A percentile compares a stretch with the other conserved stretches of the same genome.
phyloP scores from a whole-genome alignment of 1,139 yeast species.

The Geotrichum australiense region DNA sequence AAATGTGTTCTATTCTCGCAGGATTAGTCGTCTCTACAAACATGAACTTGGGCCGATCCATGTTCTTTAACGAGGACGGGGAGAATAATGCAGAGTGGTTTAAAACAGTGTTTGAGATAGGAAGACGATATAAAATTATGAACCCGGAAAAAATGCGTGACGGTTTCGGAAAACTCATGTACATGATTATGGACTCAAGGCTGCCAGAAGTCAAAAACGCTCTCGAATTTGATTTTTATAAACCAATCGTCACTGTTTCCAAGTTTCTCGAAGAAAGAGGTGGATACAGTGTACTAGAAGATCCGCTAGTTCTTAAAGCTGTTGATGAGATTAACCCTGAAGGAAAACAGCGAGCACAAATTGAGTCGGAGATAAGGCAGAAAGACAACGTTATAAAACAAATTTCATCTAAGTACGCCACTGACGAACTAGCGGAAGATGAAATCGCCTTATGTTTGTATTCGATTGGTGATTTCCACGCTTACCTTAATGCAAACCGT shows the following conservation, averaged over 20 bases:
- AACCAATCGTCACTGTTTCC: conserved; percentile 58
- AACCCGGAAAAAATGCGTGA: conserved; percentile 72
- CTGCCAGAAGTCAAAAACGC: conserved; percentile 58
- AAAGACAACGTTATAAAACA: conserved; percentile 59
- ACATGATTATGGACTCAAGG: conserved; percentile 75
- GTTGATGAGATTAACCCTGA: conserved; percentile 57
- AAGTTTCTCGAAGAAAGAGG: conserved; percentile 36
- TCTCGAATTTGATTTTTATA: conserved; percentile 64
- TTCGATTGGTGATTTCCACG: conserved; percentile 68
- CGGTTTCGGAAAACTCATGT: conserved; percentile 65
- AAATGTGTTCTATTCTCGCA: conserved; percentile 65
- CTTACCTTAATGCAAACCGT: conserved; percentile 61
- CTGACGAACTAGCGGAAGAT: conserved; percentile 32
- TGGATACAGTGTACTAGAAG: conserved; percentile 43
- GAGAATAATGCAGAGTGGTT: conserved; percentile 55
- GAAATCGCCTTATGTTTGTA: conserved; percentile 60
- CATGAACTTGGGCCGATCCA: conserved; percentile 54
- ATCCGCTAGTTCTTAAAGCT: conserved; percentile 51
- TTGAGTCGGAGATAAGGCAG: conserved; percentile 50
- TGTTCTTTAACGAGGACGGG: conserved; percentile 33
- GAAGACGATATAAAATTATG: conserved; percentile 71
- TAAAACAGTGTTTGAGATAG: conserved; percentile 59
- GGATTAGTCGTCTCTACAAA: conserved; percentile 70
- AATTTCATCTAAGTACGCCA: conserved; percentile 42
- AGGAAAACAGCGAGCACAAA: conserved; percentile 44